Evolutionary conservation across 768 basidiomycete species (phyloP).

Genomic region (Auricularia cornea): DNA sequence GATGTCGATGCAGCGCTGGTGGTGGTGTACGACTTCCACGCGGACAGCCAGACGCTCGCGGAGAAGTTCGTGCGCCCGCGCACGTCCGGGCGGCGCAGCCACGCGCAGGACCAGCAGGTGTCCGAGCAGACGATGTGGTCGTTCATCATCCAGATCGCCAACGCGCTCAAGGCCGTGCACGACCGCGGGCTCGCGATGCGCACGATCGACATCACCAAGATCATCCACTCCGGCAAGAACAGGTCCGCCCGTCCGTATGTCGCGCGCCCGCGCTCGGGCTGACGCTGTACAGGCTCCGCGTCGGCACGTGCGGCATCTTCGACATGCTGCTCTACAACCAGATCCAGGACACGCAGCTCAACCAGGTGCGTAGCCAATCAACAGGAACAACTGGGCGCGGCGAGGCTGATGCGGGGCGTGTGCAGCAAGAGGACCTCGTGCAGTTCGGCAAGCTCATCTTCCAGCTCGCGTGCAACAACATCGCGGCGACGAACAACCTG

Average conservation of each 20-base stretch:
- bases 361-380: constrained; percentile 34
- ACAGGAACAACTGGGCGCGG: neutral
- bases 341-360: constrained; percentile 43
- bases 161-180: constrained; percentile 81
- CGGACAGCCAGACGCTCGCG: constrained; percentile 72
- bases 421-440: constrained; percentile 74
- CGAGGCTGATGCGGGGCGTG: neutral
- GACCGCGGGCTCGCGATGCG: constrained; percentile 71
- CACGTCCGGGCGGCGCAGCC: constrained; percentile 17
- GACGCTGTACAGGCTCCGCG: constrained; percentile 49
- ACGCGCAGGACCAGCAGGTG: constrained; percentile 24
- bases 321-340: constrained; percentile 79
- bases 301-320: constrained; percentile 78
- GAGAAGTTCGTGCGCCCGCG: constrained; percentile 39
- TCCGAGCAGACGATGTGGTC: constrained; percentile 86
- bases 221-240: constrained; percentile 84
- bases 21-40: constrained; percentile 84
- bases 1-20: constrained; percentile 70
- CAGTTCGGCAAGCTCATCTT: constrained; percentile 83
- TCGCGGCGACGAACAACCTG: constrained; percentile 52
- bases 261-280: neutral
- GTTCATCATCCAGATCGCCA: constrained; percentile 83
- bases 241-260: constrained; percentile 37
- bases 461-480: constrained; percentile 63
- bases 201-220: constrained; percentile 77